These are phyloP conservation scores for Coemansia sp. DNA, from an alignment of 192 early-diverging fungal species.

Conservation along the genomic window DNA sequence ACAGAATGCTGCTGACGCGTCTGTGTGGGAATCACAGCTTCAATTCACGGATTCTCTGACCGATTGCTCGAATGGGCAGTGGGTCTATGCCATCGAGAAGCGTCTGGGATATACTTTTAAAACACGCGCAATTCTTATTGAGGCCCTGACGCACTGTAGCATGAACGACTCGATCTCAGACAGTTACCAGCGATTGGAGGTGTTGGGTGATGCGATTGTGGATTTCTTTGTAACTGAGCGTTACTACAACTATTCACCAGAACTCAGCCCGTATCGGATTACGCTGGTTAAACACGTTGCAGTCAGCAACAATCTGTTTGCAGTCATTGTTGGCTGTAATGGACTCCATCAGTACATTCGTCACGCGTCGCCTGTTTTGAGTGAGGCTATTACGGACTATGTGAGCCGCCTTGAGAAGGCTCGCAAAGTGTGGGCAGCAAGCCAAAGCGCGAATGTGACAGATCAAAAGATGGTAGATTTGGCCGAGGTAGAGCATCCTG, in stretches of 20 bases:
- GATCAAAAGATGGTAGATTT: too few species aligned
- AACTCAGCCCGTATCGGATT: slow-evolving; percentile 71
- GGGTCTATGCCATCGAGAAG: slow-evolving; percentile 19
- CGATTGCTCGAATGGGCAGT: not conserved
- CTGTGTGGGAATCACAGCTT: not conserved
- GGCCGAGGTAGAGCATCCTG: too few species aligned
- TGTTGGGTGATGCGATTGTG: slow-evolving; percentile 77
- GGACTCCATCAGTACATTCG: slow-evolving; percentile 67
- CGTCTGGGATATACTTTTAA: slow-evolving; percentile 66
- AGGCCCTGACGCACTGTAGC: slow-evolving; percentile 88
- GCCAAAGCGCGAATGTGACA: not conserved
- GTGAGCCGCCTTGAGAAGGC: slow-evolving; percentile 47
- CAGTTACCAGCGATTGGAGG: slow-evolving; percentile 91
- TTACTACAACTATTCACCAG: slow-evolving; percentile 66
- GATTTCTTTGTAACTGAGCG: slow-evolving; percentile 77
- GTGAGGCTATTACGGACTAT: slow-evolving; percentile 59
- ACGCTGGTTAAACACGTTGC: slow-evolving; percentile 82
- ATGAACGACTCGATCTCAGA: slow-evolving; percentile 52
- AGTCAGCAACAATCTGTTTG: slow-evolving; percentile 85
- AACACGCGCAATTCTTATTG: slow-evolving; percentile 60
- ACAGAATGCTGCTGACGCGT: not conserved
- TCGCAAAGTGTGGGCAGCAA: slow-evolving; percentile 19
- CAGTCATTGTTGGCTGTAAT: slow-evolving; percentile 60
- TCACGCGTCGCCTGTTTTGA: slow-evolving; percentile 59
- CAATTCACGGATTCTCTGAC: not conserved